Evolutionary conservation across 306 rosid genomes (phyloP).

Genomic region (Neltuma alba): DNA sequence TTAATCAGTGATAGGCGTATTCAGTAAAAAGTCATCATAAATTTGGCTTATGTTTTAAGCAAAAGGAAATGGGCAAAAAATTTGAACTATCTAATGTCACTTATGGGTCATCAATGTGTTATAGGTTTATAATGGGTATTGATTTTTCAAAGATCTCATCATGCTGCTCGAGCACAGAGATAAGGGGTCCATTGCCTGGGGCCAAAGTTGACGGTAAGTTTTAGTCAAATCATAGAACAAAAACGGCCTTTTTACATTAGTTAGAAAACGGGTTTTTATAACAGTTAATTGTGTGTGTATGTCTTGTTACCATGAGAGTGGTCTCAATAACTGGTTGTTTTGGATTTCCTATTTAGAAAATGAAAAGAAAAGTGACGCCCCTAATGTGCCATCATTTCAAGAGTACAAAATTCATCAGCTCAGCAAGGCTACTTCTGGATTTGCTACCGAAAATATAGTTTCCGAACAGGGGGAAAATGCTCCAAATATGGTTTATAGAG

Average conservation of each 20-base stretch:
- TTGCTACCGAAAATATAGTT: constrained; percentile 87
- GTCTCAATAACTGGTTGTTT: constrained; percentile 35
- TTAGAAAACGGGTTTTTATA: no score
- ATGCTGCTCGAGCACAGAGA: constrained; percentile 59
- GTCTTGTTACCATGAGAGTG: constrained; percentile 28
- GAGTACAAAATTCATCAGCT: constrained; percentile 86
- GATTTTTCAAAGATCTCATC: constrained; percentile 58
- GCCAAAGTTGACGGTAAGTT: constrained; percentile 56
- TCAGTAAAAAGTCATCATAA: constrained; percentile 32
- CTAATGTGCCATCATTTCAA: constrained; percentile 61
- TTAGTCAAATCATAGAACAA: background rate
- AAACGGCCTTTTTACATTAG: no score
- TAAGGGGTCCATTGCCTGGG: constrained; percentile 49
- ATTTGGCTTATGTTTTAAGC: constrained; percentile 39
- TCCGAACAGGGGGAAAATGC: constrained; percentile 98
- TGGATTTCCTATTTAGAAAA: constrained; percentile 55
- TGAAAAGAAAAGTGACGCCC: constrained; percentile 56
- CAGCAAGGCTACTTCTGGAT: constrained; percentile 82
- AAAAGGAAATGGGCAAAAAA: constrained; percentile 15
- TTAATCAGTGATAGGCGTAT: constrained; percentile 24
- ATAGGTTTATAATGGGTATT: constrained; percentile 78
- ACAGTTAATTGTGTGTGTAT: no score
- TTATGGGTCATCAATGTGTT: constrained; percentile 21
- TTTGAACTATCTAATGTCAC: constrained; percentile 32
- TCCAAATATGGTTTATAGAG: constrained; percentile 92